A percentile compares a stretch with the other conserved stretches of the same genome.
Conservation (phyloP, 805 yeast genomes). For the Priceomyces fermenticarens region DNA sequence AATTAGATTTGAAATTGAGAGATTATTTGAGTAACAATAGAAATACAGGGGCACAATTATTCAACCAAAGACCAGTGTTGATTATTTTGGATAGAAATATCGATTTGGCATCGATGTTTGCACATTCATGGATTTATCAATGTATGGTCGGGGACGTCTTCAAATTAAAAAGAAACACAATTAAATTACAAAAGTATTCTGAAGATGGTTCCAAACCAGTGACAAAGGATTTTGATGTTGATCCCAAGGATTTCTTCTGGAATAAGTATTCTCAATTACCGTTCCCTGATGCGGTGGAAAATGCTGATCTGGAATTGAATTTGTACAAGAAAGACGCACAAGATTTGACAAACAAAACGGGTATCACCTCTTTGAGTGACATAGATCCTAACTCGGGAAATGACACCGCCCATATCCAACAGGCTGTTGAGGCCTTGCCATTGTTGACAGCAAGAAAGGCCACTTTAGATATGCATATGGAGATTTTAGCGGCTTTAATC, state of each 20-base stretch:
- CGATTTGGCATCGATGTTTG: slow-evolving; percentile 89
- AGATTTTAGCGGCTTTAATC: slow-evolving; percentile 79
- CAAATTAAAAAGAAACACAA: slow-evolving; percentile 76
- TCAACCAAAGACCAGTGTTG: slow-evolving; percentile 67
- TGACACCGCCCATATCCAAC: slow-evolving; percentile 69
- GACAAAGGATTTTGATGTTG: slow-evolving; percentile 76
- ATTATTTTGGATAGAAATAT: slow-evolving; percentile 83
- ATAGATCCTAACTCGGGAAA: slow-evolving; percentile 53
- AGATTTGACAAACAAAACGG: slow-evolving; percentile 76
- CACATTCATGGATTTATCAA: slow-evolving; percentile 97
- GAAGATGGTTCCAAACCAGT: slow-evolving; percentile 27
- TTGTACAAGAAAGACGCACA: slow-evolving; percentile 84
- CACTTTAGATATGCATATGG: slow-evolving; percentile 95
- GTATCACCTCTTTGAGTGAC: slow-evolving; percentile 69
- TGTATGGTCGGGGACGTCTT: slow-evolving; percentile 94
- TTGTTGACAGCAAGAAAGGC: slow-evolving; percentile 85
- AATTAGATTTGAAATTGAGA: slow-evolving; percentile 76
- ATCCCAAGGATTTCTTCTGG: slow-evolving; percentile 95
- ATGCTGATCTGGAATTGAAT: slow-evolving; percentile 80
- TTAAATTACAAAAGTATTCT: slow-evolving; percentile 48
- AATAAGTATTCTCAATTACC: slow-evolving; percentile 76
- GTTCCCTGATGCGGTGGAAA: slow-evolving; percentile 98
- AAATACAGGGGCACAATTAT: slow-evolving; percentile 15
- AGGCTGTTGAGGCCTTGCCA: slow-evolving; percentile 89
- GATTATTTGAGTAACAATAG: slow-evolving; percentile 78